Percentiles rank a stretch among this genome's conserved stretches.
These are phyloP conservation scores for Fomitopsis palustris DNA, from an alignment of 1,284 basidiomycete genomes.

Conservation along the genomic window DNA sequence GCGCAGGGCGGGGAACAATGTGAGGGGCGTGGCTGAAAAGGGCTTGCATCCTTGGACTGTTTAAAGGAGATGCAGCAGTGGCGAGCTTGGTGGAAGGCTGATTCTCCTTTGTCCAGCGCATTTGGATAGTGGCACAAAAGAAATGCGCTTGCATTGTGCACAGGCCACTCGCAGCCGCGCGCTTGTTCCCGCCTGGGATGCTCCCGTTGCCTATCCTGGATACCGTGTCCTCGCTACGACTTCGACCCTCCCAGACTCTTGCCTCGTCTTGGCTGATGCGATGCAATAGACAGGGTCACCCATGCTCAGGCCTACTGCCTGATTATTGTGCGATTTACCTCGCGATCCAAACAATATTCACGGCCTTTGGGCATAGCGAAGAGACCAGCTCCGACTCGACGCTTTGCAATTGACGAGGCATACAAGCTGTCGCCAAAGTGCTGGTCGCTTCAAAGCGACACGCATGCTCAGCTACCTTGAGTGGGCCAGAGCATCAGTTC, in stretches of 20 bases:
- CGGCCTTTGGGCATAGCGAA: no score
- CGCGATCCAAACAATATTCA: no score
- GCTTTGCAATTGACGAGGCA: no score
- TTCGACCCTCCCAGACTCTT: not conserved
- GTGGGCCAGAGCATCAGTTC: no score
- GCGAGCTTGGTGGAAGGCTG: not conserved
- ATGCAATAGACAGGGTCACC: no score
- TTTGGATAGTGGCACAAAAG: not conserved
- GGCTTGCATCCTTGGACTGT: not conserved
- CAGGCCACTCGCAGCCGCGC: not conserved
- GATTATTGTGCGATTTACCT: no score
- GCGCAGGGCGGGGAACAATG: not conserved
- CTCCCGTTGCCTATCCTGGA: not conserved
- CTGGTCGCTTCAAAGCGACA: no score
- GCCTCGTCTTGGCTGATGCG: no score
- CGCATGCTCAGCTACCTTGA: no score
- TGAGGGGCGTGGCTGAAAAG: not conserved
- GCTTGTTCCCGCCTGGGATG: not conserved
- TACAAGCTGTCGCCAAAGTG: no score
- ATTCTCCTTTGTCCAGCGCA: not conserved
- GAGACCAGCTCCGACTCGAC: no score
- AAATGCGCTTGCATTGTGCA: not conserved
- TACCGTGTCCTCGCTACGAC: not conserved
- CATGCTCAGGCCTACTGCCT: no score
- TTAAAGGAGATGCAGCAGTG: not conserved